phyloP scores from a whole-genome alignment of 2,329 filamentous ascomycete species.

The Knoxdaviesia capensis region DNA sequence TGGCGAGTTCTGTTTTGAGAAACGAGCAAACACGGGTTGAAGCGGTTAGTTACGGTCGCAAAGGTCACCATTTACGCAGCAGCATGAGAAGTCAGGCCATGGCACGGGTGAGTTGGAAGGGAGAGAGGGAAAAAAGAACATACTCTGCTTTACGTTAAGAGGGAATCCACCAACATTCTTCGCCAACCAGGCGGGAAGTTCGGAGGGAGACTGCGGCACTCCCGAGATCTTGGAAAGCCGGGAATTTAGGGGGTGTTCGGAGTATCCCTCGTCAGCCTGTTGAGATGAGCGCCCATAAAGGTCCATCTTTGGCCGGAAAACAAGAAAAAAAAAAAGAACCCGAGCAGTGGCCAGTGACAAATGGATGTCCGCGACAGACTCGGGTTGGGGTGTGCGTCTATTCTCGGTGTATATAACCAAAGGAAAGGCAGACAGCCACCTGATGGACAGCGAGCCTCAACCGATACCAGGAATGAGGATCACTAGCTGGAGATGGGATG shows the following conservation, averaged over 20 bases:
- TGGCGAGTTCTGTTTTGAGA: conserved; percentile 47
- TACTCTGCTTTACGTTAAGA: conserved; percentile 27
- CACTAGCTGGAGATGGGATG: too few species aligned
- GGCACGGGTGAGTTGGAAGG: background rate
- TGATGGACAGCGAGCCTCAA: too few species aligned
- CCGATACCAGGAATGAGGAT: too few species aligned
- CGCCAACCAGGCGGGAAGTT: conserved; percentile 28
- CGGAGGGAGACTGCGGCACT: conserved; percentile 16
- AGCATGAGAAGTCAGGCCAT: too few species aligned
- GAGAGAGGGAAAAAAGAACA: conserved; percentile 7
- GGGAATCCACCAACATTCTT: conserved; percentile 28
- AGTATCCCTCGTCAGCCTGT: conserved; percentile 70
- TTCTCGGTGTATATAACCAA: too few species aligned
- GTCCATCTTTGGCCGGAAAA: conserved; percentile 18
- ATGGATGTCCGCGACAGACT: too few species aligned
- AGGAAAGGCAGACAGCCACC: too few species aligned
- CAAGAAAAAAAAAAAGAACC: background rate
- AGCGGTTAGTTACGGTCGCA: background rate
- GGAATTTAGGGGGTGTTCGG: conserved; percentile 46
- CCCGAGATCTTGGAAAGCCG: conserved; percentile 12
- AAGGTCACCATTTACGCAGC: too few species aligned
- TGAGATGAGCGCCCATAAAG: conserved; percentile 25
- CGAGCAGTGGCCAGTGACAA: background rate
- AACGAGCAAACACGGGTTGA: background rate
- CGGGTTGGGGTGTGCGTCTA: too few species aligned